A percentile compares a stretch with the other conserved stretches of the same genome.
Evolutionary conservation across 2,329 filamentous ascomycete species (phyloP).

Genomic region (Ramichloridium luteum): DNA sequence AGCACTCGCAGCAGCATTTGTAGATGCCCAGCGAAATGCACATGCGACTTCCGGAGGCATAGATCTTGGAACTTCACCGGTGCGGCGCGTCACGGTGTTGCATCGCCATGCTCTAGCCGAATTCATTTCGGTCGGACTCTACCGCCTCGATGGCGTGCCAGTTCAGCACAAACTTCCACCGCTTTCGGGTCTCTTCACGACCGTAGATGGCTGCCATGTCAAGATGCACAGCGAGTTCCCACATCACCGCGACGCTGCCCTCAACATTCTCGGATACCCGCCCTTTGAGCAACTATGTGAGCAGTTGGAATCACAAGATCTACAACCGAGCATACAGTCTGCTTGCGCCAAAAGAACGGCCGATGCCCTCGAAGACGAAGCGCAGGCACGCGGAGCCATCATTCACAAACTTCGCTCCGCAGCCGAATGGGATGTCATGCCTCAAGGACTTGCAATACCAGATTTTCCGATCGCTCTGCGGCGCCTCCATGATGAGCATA

Average conservation of each 20-base stretch:
- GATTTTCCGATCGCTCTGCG: conserved; percentile 37
- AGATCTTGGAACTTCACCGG: not conserved
- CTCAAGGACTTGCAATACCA: conserved; percentile 34
- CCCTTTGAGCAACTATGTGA: too few relatives aligned
- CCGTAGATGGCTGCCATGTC: conserved; percentile 41
- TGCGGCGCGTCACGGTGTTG: conserved; percentile 33
- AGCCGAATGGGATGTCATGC: conserved; percentile 39
- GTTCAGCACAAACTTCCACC: conserved; percentile 27
- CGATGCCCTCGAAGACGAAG: conserved; percentile 37
- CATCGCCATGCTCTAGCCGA: conserved; percentile 38
- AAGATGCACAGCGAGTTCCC: conserved; percentile 45
- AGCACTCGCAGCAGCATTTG: conserved; percentile 37
- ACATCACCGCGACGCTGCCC: conserved; percentile 36
- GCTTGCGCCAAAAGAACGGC: conserved; percentile 26
- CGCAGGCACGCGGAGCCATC: conserved; percentile 30
- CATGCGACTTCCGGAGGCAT: too few relatives aligned
- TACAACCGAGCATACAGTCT: too few relatives aligned
- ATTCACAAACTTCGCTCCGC: conserved; percentile 41
- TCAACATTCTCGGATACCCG: conserved; percentile 33
- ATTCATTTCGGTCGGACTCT: conserved; percentile 43
- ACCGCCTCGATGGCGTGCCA: conserved; percentile 31
- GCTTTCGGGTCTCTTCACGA: conserved; percentile 41
- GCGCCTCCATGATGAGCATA: conserved; percentile 22
- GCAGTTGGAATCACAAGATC: too few relatives aligned
- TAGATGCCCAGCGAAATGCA: conserved; percentile 29